Conservation (phyloP, 1,284 basidiomycete genomes). For the Sanghuangporus baumii region DNA sequence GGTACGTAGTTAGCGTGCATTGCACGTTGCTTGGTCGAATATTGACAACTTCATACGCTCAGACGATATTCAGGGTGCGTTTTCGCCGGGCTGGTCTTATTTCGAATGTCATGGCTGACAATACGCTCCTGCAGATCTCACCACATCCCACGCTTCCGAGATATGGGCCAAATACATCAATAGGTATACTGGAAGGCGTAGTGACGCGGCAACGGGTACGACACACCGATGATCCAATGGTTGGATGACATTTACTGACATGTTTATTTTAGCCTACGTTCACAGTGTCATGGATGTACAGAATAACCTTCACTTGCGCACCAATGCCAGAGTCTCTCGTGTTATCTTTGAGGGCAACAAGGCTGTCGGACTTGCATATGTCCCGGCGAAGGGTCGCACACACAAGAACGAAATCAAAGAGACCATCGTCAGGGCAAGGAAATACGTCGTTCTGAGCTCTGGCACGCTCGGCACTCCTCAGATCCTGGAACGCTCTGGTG, state of each 20-base stretch:
- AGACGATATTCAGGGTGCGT: slow-evolving; percentile 59
- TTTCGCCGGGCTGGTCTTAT: background rate
- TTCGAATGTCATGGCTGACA: background rate
- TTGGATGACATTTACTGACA: background rate
- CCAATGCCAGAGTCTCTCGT: slow-evolving; percentile 59
- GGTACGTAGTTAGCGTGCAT: slow-evolving; percentile 34
- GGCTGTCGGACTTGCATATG: slow-evolving; percentile 66
- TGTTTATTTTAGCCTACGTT: slow-evolving; percentile 44
- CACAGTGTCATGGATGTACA: slow-evolving; percentile 68
- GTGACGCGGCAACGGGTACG: slow-evolving; percentile 63
- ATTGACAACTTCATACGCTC: background rate
- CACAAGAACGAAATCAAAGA: slow-evolving; percentile 48
- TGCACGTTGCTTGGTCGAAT: background rate
- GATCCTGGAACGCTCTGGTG: slow-evolving; percentile 67
- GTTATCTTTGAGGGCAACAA: slow-evolving; percentile 69
- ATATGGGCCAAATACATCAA: slow-evolving; percentile 78
- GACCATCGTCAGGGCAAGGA: slow-evolving; percentile 59
- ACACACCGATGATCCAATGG: background rate
- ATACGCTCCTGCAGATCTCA: slow-evolving; percentile 36
- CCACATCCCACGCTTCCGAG: slow-evolving; percentile 59
- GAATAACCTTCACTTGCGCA: slow-evolving; percentile 55
- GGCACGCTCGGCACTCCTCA: slow-evolving; percentile 66
- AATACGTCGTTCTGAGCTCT: slow-evolving; percentile 57
- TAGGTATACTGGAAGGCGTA: slow-evolving; percentile 63
- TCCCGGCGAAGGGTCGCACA: slow-evolving; percentile 54